Percentiles rank a stretch among this genome's conserved stretches.
phyloP scores from a whole-genome alignment of 2,329 filamentous ascomycete genomes.

The Botryotinia calthae region DNA sequence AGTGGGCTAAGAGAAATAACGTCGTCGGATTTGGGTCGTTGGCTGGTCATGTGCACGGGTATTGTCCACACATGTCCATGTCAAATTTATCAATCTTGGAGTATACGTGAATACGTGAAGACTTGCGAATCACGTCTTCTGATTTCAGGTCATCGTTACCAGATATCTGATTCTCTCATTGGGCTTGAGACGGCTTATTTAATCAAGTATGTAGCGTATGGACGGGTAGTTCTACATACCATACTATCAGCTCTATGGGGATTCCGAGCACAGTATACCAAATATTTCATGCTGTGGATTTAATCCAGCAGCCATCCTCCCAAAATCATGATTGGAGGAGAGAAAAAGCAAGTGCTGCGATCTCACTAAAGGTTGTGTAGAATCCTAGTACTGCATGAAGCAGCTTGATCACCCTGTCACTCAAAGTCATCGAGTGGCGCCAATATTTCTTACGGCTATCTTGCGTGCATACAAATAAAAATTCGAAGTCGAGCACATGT shows the following conservation, averaged over 20 bases:
- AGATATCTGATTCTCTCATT: not conserved
- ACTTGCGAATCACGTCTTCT: not conserved
- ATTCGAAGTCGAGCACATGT: not conserved
- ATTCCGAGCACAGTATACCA: not conserved
- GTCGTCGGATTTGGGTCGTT: not conserved
- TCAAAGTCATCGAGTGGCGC: not conserved
- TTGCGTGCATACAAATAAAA: not conserved
- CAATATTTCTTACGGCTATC: not conserved
- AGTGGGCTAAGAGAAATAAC: not conserved
- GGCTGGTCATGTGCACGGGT: not conserved
- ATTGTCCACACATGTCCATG: not conserved
- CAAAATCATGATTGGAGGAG: not conserved
- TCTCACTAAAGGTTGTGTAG: not conserved
- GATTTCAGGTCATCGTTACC: not conserved
- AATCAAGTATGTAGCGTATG: no score
- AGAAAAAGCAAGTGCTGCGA: not conserved
- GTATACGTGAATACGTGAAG: not conserved
- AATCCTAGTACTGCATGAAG: not conserved
- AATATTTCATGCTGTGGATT: not conserved
- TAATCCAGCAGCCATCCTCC: not conserved
- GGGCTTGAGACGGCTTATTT: not conserved
- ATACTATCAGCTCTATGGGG: not conserved
- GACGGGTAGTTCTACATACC: not conserved
- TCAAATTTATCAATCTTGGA: rapidly evolving
- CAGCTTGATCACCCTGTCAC: not conserved